Evolutionary conservation across 2,329 filamentous ascomycete genomes (phyloP).

Genomic region (Cladophialophora yegresii): DNA sequence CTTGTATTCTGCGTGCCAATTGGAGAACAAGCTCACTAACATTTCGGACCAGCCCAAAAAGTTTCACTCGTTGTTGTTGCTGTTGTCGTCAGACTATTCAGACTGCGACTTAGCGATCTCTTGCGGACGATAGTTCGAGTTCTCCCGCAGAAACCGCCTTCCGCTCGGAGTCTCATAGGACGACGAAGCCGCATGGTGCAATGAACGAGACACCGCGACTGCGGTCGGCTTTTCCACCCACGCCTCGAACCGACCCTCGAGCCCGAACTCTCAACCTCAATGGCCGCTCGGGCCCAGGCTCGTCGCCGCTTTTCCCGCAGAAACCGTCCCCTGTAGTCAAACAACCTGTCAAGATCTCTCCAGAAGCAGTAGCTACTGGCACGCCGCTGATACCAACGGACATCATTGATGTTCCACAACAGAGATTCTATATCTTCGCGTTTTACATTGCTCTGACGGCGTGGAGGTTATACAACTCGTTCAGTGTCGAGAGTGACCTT

Average conservation of each 20-base stretch:
- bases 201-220: constrained; percentile 83
- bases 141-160: background rate
- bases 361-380: constrained; percentile 33
- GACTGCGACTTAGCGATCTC: background rate
- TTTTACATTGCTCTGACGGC: constrained; percentile 74
- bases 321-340: constrained; percentile 34
- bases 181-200: constrained; percentile 54
- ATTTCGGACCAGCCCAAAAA: background rate
- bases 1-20: background rate
- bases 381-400: constrained; percentile 75
- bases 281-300: constrained; percentile 21
- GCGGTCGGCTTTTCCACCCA: constrained; percentile 78
- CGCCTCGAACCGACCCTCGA: constrained; percentile 54
- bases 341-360: constrained; percentile 21
- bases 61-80: background rate
- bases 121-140: background rate
- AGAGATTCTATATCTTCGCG: constrained; percentile 82
- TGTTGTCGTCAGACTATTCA: background rate
- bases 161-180: constrained; percentile 1
- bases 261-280: constrained; percentile 22
- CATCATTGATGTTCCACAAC: constrained; percentile 84
- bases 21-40: background rate
- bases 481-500: constrained; percentile 74
- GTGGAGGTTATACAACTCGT: constrained; percentile 88
- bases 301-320: constrained; percentile 22